Percentiles rank a stretch among this genome's conserved stretches.
These are phyloP conservation scores for Dillenia turbinata DNA, from an alignment of 164 flowering plant genomes.

Conservation along the genomic window DNA sequence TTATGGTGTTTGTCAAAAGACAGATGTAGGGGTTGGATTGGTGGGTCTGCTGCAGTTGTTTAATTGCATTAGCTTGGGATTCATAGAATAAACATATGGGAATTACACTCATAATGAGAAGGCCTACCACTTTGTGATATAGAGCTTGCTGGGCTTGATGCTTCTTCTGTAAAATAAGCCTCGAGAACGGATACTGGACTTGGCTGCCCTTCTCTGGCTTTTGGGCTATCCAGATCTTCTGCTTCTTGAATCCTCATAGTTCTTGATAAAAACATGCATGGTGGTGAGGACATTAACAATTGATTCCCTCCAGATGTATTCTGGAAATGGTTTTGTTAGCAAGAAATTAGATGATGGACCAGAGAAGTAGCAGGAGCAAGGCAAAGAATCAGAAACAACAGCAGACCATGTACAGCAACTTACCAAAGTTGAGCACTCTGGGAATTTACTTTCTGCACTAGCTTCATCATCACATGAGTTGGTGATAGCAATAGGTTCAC, in stretches of 20 bases:
- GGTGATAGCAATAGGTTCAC: conserved; percentile 11
- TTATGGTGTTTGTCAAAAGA: conserved; percentile 49
- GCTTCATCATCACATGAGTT: conserved; percentile 17
- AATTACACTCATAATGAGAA: conserved; percentile 2
- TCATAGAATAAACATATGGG: not conserved
- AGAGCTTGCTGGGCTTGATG: conserved; percentile 46
- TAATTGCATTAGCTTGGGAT: not conserved
- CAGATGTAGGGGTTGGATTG: conserved; percentile 52
- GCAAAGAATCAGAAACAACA: conserved; percentile 1
- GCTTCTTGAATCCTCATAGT: conserved; percentile 19
- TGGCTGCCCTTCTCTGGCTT: conserved; percentile 42
- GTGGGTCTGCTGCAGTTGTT: conserved; percentile 34
- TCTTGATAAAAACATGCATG: conserved; percentile 25
- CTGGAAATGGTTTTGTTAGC: conserved; percentile 23
- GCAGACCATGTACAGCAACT: conserved; percentile 2
- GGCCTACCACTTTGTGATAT: conserved; percentile 41
- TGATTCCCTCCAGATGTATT: conserved; percentile 24
- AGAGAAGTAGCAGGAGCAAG: not conserved
- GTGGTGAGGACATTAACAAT: conserved; percentile 16
- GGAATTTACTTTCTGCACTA: conserved; percentile 20
- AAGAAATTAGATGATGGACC: conserved; percentile 1
- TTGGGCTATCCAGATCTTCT: conserved; percentile 30
- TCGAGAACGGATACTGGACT: conserved; percentile 95
- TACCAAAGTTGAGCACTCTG: conserved; percentile 31
- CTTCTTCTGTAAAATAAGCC: conserved; percentile 58